Evolutionary conservation across 345 rosid genomes (phyloP), one percentile per base, ranked within the genome.

Genomic region (Hevea brasiliensis): DNA sequence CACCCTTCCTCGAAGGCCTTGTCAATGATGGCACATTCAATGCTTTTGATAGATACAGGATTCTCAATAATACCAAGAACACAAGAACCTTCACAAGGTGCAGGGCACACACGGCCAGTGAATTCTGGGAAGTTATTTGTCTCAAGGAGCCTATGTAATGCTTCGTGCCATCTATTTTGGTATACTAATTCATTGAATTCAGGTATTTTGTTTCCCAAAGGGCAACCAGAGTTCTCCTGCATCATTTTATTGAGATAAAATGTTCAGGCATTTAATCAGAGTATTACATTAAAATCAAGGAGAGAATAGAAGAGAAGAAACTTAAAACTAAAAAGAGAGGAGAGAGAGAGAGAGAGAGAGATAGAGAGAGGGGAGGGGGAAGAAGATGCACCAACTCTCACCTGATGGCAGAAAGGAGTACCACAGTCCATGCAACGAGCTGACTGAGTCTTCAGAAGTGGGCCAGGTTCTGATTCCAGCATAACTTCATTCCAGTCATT

Each of bases 361-460:
- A n/a, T n/a, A n/a, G n/a, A n/a, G n/a, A n/a, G n/a, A n/a, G n/a
- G n/a, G n/a, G n/a, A n/a, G n/a, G n/a, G n/a, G n/a, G n/a, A 35
- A 20, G 27, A 61, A 8, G 17, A 60, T 44, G 27, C 27, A 61
- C 14, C n/a, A 37, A 48, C 24, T 23, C 71, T 70, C 75, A 87
- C 99, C 96, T 96, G 99, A 75, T 96, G 98, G 84, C 99, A 96
- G 86, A 93, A 96, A 63, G 99, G 99, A 72, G 99, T 96, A 47
- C 99, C 99, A 80, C 99, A 96, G 75, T 93, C 99, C 99, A 96
- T 96, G 85, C 99, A 96, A 67, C 99, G 97, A 56, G 99, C 98
- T 21, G 99, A 88, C 76, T 96, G 99, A 3, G 99, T 96, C 59
- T 84, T 96, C 35, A 91, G 77, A 48, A 96, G 92, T 12, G 94